Conservation (phyloP, 148 eudicot genomes). For the Suaeda aralocaspica region DNA sequence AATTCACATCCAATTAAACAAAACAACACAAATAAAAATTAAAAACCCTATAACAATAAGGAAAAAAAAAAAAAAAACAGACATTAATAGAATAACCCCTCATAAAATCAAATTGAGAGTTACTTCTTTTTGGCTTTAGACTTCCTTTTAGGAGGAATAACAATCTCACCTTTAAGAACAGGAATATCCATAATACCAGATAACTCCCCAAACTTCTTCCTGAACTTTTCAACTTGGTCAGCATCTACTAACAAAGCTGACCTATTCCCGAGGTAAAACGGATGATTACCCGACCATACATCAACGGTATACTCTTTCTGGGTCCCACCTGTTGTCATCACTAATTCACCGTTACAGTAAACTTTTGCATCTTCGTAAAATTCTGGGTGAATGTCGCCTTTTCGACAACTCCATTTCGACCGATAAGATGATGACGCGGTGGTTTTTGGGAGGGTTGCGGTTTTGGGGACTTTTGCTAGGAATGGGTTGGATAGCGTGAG, state of each 20-base stretch:
- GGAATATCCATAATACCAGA: slow-evolving; percentile 62
- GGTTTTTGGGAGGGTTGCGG: slow-evolving; percentile 2
- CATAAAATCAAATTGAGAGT: neutral
- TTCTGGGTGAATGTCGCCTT: slow-evolving; percentile 73
- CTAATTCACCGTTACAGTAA: slow-evolving; percentile 78
- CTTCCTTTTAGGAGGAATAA: slow-evolving; percentile 65
- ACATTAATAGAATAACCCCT: no score
- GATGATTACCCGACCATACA: slow-evolving; percentile 96
- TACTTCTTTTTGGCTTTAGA: slow-evolving; percentile 50
- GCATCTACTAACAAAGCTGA: slow-evolving; percentile 50
- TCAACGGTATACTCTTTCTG: slow-evolving; percentile 71
- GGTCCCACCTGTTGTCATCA: slow-evolving; percentile 86
- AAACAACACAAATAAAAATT: neutral
- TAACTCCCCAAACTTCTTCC: slow-evolving; percentile 61
- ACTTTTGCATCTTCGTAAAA: slow-evolving; percentile 72
- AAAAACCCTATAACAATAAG: slow-evolving; percentile 10
- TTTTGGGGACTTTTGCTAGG: slow-evolving; percentile 18
- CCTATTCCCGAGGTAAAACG: slow-evolving; percentile 67
- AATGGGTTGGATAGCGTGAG: slow-evolving; percentile 42
- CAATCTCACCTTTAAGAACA: slow-evolving; percentile 74
- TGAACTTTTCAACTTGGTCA: slow-evolving; percentile 81
- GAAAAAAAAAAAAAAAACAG: no score
- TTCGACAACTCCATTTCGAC: slow-evolving; percentile 50
- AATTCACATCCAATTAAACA: slow-evolving; percentile 11
- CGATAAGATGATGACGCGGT: neutral